Evolutionary conservation across 2,329 filamentous ascomycete genomes (phyloP).

Genomic region (Xylaria hypoxylon): DNA sequence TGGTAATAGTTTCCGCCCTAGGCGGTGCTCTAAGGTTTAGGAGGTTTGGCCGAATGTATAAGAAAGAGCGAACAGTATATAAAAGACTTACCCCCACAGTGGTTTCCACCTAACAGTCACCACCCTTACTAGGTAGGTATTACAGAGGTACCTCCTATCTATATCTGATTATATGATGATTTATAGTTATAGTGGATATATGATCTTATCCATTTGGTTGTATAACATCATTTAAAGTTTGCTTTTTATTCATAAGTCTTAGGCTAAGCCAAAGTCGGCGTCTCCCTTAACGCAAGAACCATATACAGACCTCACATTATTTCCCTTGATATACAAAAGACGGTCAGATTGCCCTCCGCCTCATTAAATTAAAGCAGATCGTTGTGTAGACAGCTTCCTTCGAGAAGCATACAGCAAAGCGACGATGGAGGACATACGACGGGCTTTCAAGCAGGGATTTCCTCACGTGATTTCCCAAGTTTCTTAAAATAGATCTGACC

Average conservation of each 20-base stretch:
- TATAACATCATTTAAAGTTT: slow-evolving; percentile 19
- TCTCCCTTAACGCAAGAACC: slow-evolving; percentile 13
- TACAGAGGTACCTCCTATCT: neutral
- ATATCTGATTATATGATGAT: neutral
- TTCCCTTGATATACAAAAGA: neutral
- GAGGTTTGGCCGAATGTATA: too few relatives aligned
- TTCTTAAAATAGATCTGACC: slow-evolving; percentile 39
- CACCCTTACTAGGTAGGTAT: too few relatives aligned
- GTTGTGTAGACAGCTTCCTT: slow-evolving; percentile 8
- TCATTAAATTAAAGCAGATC: neutral
- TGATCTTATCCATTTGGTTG: slow-evolving; percentile 7
- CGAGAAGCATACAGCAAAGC: slow-evolving; percentile 15
- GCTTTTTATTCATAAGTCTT: slow-evolving; percentile 29
- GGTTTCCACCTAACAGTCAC: too few relatives aligned
- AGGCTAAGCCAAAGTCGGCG: slow-evolving; percentile 25
- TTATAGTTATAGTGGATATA: neutral
- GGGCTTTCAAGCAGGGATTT: slow-evolving; percentile 26
- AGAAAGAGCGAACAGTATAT: too few relatives aligned
- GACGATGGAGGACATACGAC: slow-evolving; percentile 10
- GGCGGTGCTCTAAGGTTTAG: too few relatives aligned
- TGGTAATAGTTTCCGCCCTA: too few relatives aligned
- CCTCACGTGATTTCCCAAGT: slow-evolving; percentile 34
- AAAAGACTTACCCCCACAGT: too few relatives aligned
- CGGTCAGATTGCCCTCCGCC: neutral
- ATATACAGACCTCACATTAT: slow-evolving; percentile 12